These are phyloP conservation scores for Vicia villosa DNA, from an alignment of 306 rosid genomes.

Conservation along the genomic window DNA sequence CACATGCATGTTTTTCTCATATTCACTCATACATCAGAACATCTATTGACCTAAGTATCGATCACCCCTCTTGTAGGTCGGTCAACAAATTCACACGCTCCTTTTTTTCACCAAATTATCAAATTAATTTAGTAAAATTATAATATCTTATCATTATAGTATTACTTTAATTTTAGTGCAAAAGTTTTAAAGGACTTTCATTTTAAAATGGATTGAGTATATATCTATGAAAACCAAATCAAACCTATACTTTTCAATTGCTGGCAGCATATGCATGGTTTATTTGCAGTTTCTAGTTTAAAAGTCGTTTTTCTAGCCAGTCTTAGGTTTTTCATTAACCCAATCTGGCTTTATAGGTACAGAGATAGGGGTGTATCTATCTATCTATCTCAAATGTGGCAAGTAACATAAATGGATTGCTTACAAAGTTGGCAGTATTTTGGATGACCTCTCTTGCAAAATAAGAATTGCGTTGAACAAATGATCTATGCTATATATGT, in stretches of 20 bases:
- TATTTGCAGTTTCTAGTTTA: not conserved
- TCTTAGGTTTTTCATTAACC: slow-evolving; percentile 3
- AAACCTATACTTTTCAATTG: not conserved
- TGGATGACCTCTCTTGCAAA: not conserved
- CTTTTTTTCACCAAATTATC: no score
- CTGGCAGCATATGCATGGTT: not conserved
- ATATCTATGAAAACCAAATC: not conserved
- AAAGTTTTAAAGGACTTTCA: no score
- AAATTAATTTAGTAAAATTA: no score
- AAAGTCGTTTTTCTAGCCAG: not conserved
- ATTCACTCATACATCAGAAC: no score
- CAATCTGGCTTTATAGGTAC: not conserved
- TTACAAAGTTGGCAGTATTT: not conserved
- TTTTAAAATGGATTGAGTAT: no score
- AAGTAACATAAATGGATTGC: slow-evolving; percentile 4
- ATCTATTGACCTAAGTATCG: no score
- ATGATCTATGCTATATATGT: slow-evolving; percentile 5
- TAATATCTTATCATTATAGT: no score
- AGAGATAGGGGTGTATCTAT: not conserved
- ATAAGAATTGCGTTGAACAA: not conserved
- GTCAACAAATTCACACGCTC: no score
- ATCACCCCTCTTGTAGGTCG: no score
- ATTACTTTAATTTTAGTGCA: no score
- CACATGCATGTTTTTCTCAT: no score
- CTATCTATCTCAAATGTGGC: not conserved